Evolutionary conservation across 2,329 filamentous ascomycete species (phyloP).

Genomic region (Truncatella angustata): DNA sequence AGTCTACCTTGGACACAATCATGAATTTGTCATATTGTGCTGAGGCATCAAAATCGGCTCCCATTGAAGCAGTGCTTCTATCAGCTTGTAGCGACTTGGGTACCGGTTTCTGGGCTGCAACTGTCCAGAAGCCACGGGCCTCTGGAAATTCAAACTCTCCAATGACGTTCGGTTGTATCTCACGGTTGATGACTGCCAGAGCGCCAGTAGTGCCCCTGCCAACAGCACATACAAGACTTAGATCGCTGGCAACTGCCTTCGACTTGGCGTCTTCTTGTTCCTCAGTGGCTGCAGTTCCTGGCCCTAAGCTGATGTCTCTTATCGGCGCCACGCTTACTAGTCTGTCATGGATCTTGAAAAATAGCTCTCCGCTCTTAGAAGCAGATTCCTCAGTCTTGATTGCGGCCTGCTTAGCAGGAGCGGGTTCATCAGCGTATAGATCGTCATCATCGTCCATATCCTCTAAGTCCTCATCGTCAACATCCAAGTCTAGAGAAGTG

Average conservation of each 20-base stretch:
- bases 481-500: constrained; percentile 47
- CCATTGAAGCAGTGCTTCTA: constrained; percentile 47
- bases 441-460: constrained; percentile 67
- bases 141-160: constrained; percentile 71
- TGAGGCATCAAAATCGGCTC: constrained; percentile 55
- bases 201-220: constrained; percentile 67
- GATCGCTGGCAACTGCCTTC: constrained; percentile 50
- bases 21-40: constrained; percentile 75
- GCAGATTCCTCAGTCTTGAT: constrained; percentile 36
- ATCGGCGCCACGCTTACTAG: constrained; percentile 79
- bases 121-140: constrained; percentile 77
- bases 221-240: constrained; percentile 59
- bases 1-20: constrained; percentile 72
- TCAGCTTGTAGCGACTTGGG: constrained; percentile 56
- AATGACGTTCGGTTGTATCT: constrained; percentile 71
- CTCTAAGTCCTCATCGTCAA: constrained; percentile 51
- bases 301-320: constrained; percentile 69
- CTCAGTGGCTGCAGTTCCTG: constrained; percentile 38
- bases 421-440: constrained; percentile 59
- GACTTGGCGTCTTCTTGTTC: constrained; percentile 44
- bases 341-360: constrained; percentile 74
- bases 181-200: constrained; percentile 73
- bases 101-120: constrained; percentile 67
- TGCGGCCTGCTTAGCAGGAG: constrained; percentile 30
- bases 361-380: constrained; percentile 60